Evolutionary conservation across 163 green algal species (phyloP).

Genomic region (Scenedesmus sp.): DNA sequence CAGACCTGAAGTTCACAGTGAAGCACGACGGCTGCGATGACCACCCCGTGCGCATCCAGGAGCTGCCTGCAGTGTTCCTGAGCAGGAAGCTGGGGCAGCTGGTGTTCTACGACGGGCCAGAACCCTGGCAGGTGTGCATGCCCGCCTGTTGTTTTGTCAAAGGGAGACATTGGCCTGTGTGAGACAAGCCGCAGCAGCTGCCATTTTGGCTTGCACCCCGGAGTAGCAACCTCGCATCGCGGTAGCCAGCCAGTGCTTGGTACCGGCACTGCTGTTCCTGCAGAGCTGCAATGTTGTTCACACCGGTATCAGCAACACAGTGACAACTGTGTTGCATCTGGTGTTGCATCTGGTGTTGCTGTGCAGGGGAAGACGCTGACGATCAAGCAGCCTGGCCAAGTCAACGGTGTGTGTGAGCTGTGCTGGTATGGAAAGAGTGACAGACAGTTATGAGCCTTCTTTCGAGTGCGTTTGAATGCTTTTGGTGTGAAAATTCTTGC

Average conservation of each 20-base stretch:
- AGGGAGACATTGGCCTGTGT: too few species aligned
- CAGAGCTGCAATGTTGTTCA: too few species aligned
- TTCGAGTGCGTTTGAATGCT: too few species aligned
- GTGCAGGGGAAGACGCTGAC: constrained; percentile 38
- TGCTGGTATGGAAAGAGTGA: neutral
- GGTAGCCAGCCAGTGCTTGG: neutral
- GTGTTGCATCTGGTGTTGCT: neutral
- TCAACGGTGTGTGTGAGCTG: constrained; percentile 30
- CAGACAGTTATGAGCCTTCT: too few species aligned
- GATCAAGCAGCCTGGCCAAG: constrained; percentile 26
- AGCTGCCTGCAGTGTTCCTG: constrained; percentile 45
- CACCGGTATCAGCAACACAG: too few species aligned
- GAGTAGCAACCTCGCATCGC: neutral
- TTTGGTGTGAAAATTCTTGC: too few species aligned
- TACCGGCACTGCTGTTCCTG: too few species aligned
- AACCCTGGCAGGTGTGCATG: constrained; percentile 20
- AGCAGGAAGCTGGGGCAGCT: constrained; percentile 10
- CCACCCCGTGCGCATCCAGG: constrained; percentile 31
- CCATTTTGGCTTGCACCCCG: neutral
- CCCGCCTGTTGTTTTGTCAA: too few species aligned
- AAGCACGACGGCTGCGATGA: constrained; percentile 9
- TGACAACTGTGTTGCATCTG: neutral
- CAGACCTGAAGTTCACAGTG: constrained; percentile 38
- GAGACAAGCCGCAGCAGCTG: neutral
- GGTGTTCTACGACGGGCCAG: constrained; percentile 39